Evolutionary conservation across 306 rosid genomes (phyloP).

Genomic region (Rosa lucieae): DNA sequence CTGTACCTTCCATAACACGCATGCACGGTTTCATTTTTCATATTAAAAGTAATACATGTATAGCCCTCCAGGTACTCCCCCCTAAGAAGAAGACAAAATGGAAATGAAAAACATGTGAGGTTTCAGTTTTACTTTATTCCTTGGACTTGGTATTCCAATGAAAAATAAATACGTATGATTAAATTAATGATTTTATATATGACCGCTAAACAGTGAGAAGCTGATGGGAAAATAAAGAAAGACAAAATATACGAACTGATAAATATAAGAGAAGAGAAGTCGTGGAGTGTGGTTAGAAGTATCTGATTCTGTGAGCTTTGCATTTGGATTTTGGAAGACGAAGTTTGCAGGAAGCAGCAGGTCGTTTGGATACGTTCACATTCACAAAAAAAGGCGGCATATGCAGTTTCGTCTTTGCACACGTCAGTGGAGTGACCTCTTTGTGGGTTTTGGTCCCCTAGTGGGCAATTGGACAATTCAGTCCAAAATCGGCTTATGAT

Average conservation of each 20-base stretch:
- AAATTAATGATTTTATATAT: not conserved
- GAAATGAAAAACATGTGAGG: conserved; percentile 23
- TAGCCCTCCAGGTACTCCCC: conserved; percentile 1
- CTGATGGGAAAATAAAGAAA: not conserved
- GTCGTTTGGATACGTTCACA: not conserved
- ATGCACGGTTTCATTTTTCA: not conserved
- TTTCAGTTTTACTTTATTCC: not conserved
- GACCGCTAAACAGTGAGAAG: not conserved
- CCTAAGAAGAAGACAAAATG: not conserved
- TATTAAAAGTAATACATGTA: not conserved
- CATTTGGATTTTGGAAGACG: not conserved
- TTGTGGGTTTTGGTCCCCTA: not conserved
- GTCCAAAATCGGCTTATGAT: too few species aligned
- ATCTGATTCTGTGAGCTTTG: not conserved
- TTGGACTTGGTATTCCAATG: not conserved
- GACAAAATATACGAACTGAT: not conserved
- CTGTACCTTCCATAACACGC: not conserved
- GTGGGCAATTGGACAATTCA: not conserved
- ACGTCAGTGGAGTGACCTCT: not conserved
- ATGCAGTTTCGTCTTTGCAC: not conserved
- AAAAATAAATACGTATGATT: not conserved
- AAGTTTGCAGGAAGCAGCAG: not conserved
- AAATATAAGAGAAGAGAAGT: not conserved
- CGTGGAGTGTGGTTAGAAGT: not conserved
- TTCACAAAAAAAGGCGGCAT: not conserved